A percentile compares a stretch with the other conserved stretches of the same genome.
Conservation (phyloP, 108 stramenopile genomes). For the Cyclostephanos invisitatus region DNA sequence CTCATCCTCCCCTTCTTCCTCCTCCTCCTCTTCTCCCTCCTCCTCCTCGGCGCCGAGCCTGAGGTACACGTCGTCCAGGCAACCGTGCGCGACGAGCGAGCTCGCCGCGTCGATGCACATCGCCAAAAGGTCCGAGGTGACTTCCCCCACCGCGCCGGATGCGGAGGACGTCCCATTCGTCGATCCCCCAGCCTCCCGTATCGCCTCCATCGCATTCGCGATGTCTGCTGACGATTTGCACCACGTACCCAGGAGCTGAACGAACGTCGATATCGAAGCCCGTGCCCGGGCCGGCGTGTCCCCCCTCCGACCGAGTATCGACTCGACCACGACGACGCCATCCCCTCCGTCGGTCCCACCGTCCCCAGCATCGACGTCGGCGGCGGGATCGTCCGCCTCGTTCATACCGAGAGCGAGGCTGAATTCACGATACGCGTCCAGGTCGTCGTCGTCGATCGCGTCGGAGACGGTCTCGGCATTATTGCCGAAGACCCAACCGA, state of each 20-base stretch:
- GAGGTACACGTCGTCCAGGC: slow-evolving; percentile 70
- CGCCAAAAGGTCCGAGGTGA: slow-evolving; percentile 46
- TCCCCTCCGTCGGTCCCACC: slow-evolving; percentile 9
- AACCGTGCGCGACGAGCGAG: slow-evolving; percentile 75
- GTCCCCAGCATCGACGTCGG: background rate
- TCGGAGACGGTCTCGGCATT: slow-evolving; percentile 7
- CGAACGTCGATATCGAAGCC: slow-evolving; percentile 57
- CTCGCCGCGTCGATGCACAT: slow-evolving; percentile 62
- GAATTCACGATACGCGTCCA: slow-evolving; percentile 55
- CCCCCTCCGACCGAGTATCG: slow-evolving; percentile 54
- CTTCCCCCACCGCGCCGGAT: slow-evolving; percentile 2
- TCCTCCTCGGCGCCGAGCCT: slow-evolving; percentile 32
- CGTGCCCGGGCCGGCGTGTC: slow-evolving; percentile 63
- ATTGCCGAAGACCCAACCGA: slow-evolving; percentile 53
- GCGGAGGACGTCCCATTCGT: background rate
- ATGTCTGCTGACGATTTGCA: slow-evolving; percentile 59
- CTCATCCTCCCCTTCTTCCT: background rate
- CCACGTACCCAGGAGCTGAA: slow-evolving; percentile 61
- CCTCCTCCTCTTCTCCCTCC: background rate
- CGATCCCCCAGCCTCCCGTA: slow-evolving; percentile 5
- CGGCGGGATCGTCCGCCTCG: slow-evolving; percentile 5
- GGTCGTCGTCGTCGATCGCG: slow-evolving; percentile 48
- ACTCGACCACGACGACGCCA: slow-evolving; percentile 40
- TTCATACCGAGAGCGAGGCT: slow-evolving; percentile 39
- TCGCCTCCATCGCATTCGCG: slow-evolving; percentile 23